A percentile compares a stretch with the other conserved stretches of the same genome.
Conservation (phyloP, 75 land plant genomes). For the Cryptomeria japonica region DNA sequence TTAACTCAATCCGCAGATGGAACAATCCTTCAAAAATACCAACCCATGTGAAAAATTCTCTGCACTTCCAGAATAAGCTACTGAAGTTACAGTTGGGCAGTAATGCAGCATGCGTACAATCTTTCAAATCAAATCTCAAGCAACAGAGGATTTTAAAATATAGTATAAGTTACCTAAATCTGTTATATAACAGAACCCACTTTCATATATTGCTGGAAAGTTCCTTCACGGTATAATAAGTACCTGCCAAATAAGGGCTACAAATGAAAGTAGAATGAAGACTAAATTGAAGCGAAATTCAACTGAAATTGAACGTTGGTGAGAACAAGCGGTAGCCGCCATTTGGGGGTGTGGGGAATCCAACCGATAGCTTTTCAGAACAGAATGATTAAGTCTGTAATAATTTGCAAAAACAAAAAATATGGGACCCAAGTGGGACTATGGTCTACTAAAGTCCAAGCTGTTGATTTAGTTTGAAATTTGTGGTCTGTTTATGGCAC, state of each 20-base stretch:
- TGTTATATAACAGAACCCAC: background rate
- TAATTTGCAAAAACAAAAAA: background rate
- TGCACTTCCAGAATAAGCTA: background rate
- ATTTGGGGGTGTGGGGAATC: background rate
- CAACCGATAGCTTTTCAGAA: background rate
- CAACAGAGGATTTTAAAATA: background rate
- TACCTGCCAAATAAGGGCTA: background rate
- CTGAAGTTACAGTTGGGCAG: background rate
- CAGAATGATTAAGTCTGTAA: background rate
- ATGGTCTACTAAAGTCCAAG: background rate
- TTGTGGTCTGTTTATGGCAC: background rate
- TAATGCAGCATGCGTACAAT: background rate
- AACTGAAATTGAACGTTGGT: background rate
- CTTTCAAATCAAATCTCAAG: background rate
- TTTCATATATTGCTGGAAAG: background rate
- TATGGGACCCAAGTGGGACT: background rate
- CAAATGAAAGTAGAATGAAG: background rate
- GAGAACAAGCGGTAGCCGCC: conserved; percentile 7
- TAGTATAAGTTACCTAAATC: background rate
- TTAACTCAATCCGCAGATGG: background rate
- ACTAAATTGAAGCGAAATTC: background rate
- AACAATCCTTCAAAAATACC: background rate
- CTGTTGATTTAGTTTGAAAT: background rate
- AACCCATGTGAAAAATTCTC: background rate
- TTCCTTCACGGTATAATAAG: background rate